Conservation (phyloP, 2,329 filamentous ascomycete species). For the Teratosphaeria destructans region DNA sequence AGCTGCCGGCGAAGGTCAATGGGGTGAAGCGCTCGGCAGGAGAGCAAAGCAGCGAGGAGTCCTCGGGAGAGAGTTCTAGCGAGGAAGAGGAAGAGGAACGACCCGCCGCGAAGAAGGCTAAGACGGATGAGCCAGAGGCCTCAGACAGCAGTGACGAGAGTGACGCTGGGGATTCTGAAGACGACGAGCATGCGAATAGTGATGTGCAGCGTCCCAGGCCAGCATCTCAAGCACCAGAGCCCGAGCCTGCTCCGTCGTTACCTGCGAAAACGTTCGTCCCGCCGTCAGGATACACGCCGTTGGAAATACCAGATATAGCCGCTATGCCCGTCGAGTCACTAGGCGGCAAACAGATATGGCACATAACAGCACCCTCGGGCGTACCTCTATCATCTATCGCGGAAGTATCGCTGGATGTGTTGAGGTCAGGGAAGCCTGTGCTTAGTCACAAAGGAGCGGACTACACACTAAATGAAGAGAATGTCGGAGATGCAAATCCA, state of each 20-base stretch:
- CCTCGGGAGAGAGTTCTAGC: constrained; percentile 6
- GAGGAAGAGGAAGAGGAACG: constrained; percentile 4
- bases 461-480: constrained; percentile 34
- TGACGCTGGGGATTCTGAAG: constrained; percentile 1
- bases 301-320: constrained; percentile 35
- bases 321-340: constrained; percentile 39
- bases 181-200: constrained; percentile 1
- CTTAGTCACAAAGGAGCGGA: constrained; percentile 54
- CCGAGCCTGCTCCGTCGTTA: constrained; percentile 7
- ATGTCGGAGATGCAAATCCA: constrained; percentile 4
- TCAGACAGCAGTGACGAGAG: constrained; percentile 2
- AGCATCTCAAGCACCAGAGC: background rate
- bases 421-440: constrained; percentile 42
- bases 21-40: constrained; percentile 21
- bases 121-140: constrained; percentile 1
- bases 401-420: constrained; percentile 52
- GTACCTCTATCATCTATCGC: constrained; percentile 59
- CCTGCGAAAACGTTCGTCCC: constrained; percentile 20
- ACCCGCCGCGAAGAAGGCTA: constrained; percentile 8
- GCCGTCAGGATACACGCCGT: constrained; percentile 37
- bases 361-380: constrained; percentile 62
- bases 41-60: constrained; percentile 1
- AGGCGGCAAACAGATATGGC: constrained; percentile 67
- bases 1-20: constrained; percentile 13
- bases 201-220: background rate